phyloP scores from a whole-genome alignment of 208 protist species.

The Trypanosoma cruzi region DNA sequence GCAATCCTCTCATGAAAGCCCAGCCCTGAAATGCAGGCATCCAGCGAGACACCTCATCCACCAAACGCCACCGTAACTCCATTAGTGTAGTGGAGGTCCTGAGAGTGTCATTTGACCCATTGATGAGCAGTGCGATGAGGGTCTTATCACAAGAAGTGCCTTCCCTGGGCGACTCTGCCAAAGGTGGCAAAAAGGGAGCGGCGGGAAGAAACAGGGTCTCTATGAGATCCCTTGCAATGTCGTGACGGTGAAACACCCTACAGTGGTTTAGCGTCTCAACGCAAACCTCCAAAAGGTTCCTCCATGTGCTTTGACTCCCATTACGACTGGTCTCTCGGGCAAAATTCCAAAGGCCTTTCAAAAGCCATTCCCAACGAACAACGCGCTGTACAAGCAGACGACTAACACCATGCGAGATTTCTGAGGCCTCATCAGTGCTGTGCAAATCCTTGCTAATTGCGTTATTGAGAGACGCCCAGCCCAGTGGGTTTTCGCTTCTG shows the following conservation, averaged over 20 bases:
- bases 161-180: not conserved
- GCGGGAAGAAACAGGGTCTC: slow-evolving; percentile 30
- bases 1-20: slow-evolving; percentile 3
- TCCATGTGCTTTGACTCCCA: not conserved
- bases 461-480: not conserved
- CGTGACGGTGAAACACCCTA: slow-evolving; percentile 26
- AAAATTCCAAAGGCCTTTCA: slow-evolving; percentile 22
- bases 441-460: not conserved
- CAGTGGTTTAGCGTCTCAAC: slow-evolving; percentile 18
- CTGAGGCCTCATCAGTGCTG: not conserved
- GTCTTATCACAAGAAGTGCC: not conserved
- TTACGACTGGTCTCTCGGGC: not conserved
- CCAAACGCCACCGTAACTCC: slow-evolving; percentile 11
- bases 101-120: not conserved
- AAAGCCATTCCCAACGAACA: slow-evolving; percentile 32
- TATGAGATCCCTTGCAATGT: slow-evolving; percentile 34
- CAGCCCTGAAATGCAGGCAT: slow-evolving; percentile 11
- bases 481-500: not conserved
- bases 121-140: slow-evolving; percentile 14
- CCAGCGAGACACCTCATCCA: slow-evolving; percentile 27
- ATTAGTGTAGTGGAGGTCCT: not conserved
- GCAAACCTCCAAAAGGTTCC: slow-evolving; percentile 18
- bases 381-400: slow-evolving; percentile 23
- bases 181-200: slow-evolving; percentile 4
- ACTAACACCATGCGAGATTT: not conserved